Base-by-base conservation (phyloP, 108 stramenopile species). In the Pseudonitzschia pungens region DNA sequence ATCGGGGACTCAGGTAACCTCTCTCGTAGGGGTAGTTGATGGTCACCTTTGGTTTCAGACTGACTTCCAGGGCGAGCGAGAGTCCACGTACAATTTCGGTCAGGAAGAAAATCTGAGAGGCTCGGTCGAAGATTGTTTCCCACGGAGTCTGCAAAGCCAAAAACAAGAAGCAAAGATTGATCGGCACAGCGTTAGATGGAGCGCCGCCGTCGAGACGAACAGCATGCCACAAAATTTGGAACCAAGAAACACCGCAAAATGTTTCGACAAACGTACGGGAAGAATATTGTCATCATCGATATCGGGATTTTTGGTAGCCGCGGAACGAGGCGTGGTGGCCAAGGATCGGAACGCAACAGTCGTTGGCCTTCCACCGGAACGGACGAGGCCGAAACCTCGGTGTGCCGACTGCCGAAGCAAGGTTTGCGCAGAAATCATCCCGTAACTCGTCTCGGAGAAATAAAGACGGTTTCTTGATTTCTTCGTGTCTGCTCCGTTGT, bases 21-120 rank as follows among this genome's bases (percentile, higher is more conserved):
- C 99, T 97, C 78, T 99, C 98, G 74, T 87, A 99, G 52, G 98
- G 98, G 85, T 99, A 99, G 84, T 98, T 99, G 90, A 99, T 97
- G 70, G 97, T 98, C 20, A 95, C 97, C 81, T 94, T 93, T 40
- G 93, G 95, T 66, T 95, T 95, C 40, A 91, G 24, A 51, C 86
- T 80, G 40, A 86, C 89, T 81, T 97, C 96, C 18, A 75, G 69
- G 22, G 87, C 88, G 64, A 97, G 78, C 77, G 85, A 88, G 75
- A 94, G 79, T 43, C 83, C 96, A 24, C 94, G 86, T 68, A 74
- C 87, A 67, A 97, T 91, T 83, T 97, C 94, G 42, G 96, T 95
- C 72, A 97, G 63, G 81, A 97, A 97, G 80, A 97, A 94, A 72
- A 93, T 88, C 72, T 89, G 79, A 48, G 91, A 86, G 69, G 94